These are phyloP conservation scores for Eucalyptus paniculata DNA, from an alignment of 345 rosid species.

Conservation along the genomic window DNA sequence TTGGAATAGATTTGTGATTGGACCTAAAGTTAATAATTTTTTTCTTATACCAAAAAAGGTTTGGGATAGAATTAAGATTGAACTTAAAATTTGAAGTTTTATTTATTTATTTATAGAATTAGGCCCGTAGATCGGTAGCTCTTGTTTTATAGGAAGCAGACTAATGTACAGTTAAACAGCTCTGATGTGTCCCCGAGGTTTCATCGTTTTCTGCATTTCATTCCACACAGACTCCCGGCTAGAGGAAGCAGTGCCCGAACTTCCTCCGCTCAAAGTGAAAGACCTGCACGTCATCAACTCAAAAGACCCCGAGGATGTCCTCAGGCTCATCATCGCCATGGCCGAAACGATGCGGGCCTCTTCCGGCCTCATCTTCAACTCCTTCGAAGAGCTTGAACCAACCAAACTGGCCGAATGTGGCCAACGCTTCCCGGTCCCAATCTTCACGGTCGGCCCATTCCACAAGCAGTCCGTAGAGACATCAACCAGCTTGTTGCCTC, in stretches of 20 bases:
- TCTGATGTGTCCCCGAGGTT: not conserved
- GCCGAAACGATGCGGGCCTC: not conserved
- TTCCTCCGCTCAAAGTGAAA: constrained; percentile 20
- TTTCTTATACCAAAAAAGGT: too few relatives aligned
- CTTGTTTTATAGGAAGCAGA: not conserved
- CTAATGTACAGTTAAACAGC: not conserved
- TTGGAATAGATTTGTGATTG: too few relatives aligned
- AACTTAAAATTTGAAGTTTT: too few relatives aligned
- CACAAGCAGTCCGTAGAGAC: constrained; percentile 9
- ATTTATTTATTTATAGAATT: too few relatives aligned
- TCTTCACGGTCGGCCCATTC: constrained; percentile 28
- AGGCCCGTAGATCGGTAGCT: not conserved
- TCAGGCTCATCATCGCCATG: not conserved
- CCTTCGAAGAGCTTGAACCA: constrained; percentile 10
- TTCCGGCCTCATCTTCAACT: constrained; percentile 18
- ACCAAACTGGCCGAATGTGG: not conserved
- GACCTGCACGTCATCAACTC: constrained; percentile 18
- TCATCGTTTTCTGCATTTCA: not conserved
- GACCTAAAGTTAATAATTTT: too few relatives aligned
- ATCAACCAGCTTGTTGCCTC: constrained; percentile 1
- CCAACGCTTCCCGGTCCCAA: not conserved
- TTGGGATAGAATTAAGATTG: too few relatives aligned
- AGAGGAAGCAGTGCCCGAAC: constrained; percentile 12
- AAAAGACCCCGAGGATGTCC: not conserved
- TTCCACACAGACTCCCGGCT: constrained; percentile 1